Evolutionary conservation across 805 yeast species (phyloP).

Genomic region (Candida sakaeoensis): DNA sequence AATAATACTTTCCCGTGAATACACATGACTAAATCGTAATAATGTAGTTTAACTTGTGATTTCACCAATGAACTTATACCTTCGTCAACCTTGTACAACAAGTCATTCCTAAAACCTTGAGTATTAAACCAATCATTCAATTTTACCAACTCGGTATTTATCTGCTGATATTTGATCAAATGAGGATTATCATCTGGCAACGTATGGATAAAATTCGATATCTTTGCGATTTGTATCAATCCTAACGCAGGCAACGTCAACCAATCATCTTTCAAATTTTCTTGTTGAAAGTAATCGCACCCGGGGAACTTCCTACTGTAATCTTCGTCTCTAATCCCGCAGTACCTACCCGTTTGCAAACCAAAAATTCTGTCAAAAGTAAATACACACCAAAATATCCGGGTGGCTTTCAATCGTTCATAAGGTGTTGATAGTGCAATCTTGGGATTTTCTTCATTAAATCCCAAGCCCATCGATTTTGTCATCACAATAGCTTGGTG

Average conservation of each 20-base stretch:
- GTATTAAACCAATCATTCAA: constrained; percentile 30
- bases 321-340: constrained; percentile 33
- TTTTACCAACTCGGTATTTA: constrained; percentile 27
- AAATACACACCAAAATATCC: constrained; percentile 55
- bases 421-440: constrained; percentile 26
- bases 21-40: constrained; percentile 32
- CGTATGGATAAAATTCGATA: constrained; percentile 35
- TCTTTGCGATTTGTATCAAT: constrained; percentile 40
- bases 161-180: constrained; percentile 25
- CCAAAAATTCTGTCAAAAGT: constrained; percentile 52
- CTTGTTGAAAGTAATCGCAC: constrained; percentile 21
- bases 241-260: constrained; percentile 43
- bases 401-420: constrained; percentile 44
- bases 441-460: constrained; percentile 15
- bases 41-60: constrained; percentile 37
- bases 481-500: constrained; percentile 35
- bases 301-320: constrained; percentile 31
- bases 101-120: constrained; percentile 31
- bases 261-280: constrained; percentile 45
- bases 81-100: constrained; percentile 13
- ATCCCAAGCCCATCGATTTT: constrained; percentile 35
- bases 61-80: constrained; percentile 20
- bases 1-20: constrained; percentile 35
- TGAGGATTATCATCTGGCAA: constrained; percentile 23
- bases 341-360: constrained; percentile 48